Percentiles rank a stretch among this genome's conserved stretches.
Conservation (phyloP, 1,139 yeast genomes). For the Yamadazyma triangularis region DNA sequence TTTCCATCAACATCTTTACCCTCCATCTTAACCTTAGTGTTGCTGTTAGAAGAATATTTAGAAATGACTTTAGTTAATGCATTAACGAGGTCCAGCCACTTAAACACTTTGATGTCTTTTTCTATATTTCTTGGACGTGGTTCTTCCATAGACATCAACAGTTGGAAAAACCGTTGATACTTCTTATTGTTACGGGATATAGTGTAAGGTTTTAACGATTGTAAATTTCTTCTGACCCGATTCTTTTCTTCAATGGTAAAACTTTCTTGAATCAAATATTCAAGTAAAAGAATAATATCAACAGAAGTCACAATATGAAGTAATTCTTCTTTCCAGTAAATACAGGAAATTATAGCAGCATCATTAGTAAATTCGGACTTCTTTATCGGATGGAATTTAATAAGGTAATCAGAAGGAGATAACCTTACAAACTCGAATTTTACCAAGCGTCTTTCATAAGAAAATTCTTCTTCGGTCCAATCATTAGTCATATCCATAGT, state of each 20-base stretch:
- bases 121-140: conserved; percentile 73
- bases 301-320: conserved; percentile 60
- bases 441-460: conserved; percentile 31
- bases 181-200: conserved; percentile 48
- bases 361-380: conserved; percentile 19
- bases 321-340: conserved; percentile 52
- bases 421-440: conserved; percentile 25
- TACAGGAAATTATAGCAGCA: conserved; percentile 50
- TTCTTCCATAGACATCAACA: conserved; percentile 59
- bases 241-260: conserved; percentile 69
- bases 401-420: conserved; percentile 18
- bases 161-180: conserved; percentile 46
- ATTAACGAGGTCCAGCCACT: conserved; percentile 50
- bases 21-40: conserved; percentile 3
- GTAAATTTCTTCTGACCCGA: conserved; percentile 63
- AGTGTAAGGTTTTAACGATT: conserved; percentile 60
- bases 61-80: conserved; percentile 62
- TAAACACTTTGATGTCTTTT: conserved; percentile 66
- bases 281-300: conserved; percentile 57
- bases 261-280: conserved; percentile 51
- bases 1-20: conserved; percentile 1
- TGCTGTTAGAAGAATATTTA: conserved; percentile 40
- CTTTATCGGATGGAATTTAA: conserved; percentile 22
- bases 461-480: conserved; percentile 32
- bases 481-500: conserved; percentile 21